A percentile compares a stretch with the other conserved stretches of the same genome.
Evolutionary conservation across 1,284 basidiomycete genomes (phyloP).

Genomic region (Naganishia cerealis): DNA sequence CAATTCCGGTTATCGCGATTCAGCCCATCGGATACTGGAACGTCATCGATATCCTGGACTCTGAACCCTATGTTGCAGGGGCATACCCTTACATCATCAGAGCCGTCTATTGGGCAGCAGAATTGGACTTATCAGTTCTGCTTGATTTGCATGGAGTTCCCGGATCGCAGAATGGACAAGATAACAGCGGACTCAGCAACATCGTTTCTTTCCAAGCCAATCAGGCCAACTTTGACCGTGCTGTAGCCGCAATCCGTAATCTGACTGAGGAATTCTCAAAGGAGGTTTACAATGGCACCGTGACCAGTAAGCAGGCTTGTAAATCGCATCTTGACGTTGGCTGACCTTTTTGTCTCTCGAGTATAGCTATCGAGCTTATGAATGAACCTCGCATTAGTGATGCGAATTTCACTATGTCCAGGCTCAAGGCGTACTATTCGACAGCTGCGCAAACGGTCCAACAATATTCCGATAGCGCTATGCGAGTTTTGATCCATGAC

Average conservation of each 20-base stretch:
- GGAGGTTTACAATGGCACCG: constrained; percentile 42
- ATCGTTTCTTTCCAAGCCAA: constrained; percentile 42
- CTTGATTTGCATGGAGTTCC: constrained; percentile 50
- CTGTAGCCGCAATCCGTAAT: constrained; percentile 40
- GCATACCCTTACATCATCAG: constrained; percentile 43
- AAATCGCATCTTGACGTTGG: neutral
- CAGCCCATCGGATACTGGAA: constrained; percentile 44
- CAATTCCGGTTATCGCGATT: neutral
- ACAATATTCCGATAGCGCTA: neutral
- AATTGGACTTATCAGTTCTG: constrained; percentile 47
- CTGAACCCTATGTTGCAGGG: constrained; percentile 44
- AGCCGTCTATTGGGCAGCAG: constrained; percentile 44
- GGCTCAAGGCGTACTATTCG: constrained; percentile 38
- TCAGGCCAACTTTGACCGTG: constrained; percentile 43
- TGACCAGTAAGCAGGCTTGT: constrained; percentile 36
- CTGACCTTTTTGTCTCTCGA: neutral
- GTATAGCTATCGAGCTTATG: constrained; percentile 57
- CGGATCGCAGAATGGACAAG: constrained; percentile 35
- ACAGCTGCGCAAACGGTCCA: constrained; percentile 38
- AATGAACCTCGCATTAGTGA: constrained; percentile 46
- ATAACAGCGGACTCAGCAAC: constrained; percentile 35
- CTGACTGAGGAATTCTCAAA: constrained; percentile 55
- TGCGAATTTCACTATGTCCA: constrained; percentile 43
- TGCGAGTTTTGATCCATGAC: constrained; percentile 44
- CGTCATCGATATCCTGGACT: constrained; percentile 37